Base-by-base conservation (phyloP, 495 filamentous ascomycete genomes). In the Neurospora tetrasperma region DNA sequence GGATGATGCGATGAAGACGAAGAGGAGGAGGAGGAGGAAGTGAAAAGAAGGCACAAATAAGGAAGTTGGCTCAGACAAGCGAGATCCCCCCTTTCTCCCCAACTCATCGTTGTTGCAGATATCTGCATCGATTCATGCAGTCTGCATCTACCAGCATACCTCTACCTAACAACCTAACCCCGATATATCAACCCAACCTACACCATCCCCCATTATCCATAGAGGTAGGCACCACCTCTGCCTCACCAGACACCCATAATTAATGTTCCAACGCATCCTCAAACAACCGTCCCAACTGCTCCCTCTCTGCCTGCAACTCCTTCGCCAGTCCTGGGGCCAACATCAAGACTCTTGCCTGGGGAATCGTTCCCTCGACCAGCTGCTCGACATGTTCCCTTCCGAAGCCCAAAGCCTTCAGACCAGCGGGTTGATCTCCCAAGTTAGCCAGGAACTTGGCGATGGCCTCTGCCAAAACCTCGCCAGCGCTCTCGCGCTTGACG, bases 361-460 rank as follows among this genome's bases (percentile, higher is more conserved):
- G 96, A 68, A 99, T 88, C 35, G 96, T 98, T 2, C 96, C 96
- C 79, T 98, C 94, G 16, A 99, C 94, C 74, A 99, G 82, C 5
- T 82, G 88, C 38, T 94, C 91, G 14, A 99, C 83, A 84, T 99
- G 89, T 16, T 85, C 86, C 6, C 79, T 80, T 72, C 86, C 86
- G 79, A 97, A 98, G 1, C 96, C 96, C 46, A 99, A 79, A 48
- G 87, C 89, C 81, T 92, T 94, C 76, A 99, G 82, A 0, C 96
- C 96, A 42, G 88, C 86, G 8, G 96, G 96, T 85, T 98, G 96
- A 76, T 94, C 96, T 7, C 96, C 96, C 42, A 99, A 81, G 27
- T 90, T 88, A 2, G 87, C 86, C 41, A 99, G 81, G 81, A 99
- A 99, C 75, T 90, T 84, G 16, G 88, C 84, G 20, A 99, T 81